Evolutionary conservation across 805 yeast genomes (phyloP).

Genomic region (Suhomyces sp.): DNA sequence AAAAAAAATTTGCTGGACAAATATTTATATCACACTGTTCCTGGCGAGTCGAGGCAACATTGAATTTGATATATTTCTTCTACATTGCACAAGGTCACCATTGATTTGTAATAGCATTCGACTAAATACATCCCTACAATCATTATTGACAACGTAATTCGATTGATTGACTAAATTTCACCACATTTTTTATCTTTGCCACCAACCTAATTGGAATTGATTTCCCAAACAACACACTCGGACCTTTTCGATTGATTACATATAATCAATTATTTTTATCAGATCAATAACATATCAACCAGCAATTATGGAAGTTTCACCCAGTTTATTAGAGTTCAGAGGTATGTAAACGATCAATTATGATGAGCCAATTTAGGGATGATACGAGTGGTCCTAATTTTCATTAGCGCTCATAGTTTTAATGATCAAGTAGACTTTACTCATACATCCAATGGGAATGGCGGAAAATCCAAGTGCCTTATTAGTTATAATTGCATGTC

Average conservation of each 20-base stretch:
- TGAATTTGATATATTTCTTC: background rate
- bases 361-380: too few species aligned
- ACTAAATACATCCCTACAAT: background rate
- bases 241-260: background rate
- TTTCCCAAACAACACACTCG: too few species aligned
- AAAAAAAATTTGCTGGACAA: slow-evolving; percentile 3
- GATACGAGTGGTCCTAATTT: too few species aligned
- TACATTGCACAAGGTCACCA: background rate
- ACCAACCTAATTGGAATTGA: background rate
- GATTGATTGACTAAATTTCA: background rate
- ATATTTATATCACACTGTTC: slow-evolving; percentile 4
- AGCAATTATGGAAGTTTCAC: slow-evolving; percentile 63
- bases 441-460: too few species aligned
- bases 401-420: too few species aligned
- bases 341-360: slow-evolving; percentile 49
- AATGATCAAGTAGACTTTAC: too few species aligned
- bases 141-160: background rate
- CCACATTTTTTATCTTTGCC: background rate
- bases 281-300: background rate
- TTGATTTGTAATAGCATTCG: background rate
- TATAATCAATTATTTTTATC: background rate
- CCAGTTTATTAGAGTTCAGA: slow-evolving; percentile 69
- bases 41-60: background rate
- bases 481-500: too few species aligned
- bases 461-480: too few species aligned